Conservation (phyloP, 2,329 filamentous ascomycete species). For the Tolypocladium tropicale region DNA sequence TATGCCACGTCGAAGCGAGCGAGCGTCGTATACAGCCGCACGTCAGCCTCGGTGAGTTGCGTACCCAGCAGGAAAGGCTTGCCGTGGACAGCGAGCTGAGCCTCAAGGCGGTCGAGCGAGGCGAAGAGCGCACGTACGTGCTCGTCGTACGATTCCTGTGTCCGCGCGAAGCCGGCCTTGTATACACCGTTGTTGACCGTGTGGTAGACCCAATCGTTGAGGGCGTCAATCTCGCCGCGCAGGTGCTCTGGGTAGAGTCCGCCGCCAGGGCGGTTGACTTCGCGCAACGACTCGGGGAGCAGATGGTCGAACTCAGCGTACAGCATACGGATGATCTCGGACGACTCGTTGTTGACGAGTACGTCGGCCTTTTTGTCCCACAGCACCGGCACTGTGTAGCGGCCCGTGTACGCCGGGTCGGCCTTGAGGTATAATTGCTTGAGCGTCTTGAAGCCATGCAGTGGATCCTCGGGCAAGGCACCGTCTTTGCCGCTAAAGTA, state of each 20-base stretch:
- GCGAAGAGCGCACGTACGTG: conserved; percentile 50
- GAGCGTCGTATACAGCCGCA: conserved; percentile 57
- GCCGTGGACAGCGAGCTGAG: conserved; percentile 31
- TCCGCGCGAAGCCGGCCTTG: conserved; percentile 53
- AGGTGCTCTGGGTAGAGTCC: conserved; percentile 48
- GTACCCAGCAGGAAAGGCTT: conserved; percentile 53
- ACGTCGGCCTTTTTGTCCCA: conserved; percentile 58
- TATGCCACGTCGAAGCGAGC: conserved; percentile 61
- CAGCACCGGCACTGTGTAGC: conserved; percentile 65
- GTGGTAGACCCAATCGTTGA: conserved; percentile 59
- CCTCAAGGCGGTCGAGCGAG: conserved; percentile 54
- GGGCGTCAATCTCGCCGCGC: conserved; percentile 46
- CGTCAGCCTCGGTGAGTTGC: conserved; percentile 57
- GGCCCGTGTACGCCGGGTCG: conserved; percentile 55
- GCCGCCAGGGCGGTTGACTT: conserved; percentile 35
- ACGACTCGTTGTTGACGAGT: conserved; percentile 76
- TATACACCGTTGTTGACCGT: conserved; percentile 40
- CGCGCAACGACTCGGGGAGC: conserved; percentile 40
- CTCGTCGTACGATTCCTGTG: conserved; percentile 55
- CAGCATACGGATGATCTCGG: conserved; percentile 78
- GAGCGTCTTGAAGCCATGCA: conserved; percentile 57
- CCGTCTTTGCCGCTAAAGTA: conserved; percentile 34
- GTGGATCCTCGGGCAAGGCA: conserved; percentile 43
- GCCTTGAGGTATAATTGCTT: conserved; percentile 61
- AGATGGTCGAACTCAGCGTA: conserved; percentile 62